Base-by-base conservation (phyloP, 495 filamentous ascomycete genomes). In the Penicillium maclennaniae region DNA sequence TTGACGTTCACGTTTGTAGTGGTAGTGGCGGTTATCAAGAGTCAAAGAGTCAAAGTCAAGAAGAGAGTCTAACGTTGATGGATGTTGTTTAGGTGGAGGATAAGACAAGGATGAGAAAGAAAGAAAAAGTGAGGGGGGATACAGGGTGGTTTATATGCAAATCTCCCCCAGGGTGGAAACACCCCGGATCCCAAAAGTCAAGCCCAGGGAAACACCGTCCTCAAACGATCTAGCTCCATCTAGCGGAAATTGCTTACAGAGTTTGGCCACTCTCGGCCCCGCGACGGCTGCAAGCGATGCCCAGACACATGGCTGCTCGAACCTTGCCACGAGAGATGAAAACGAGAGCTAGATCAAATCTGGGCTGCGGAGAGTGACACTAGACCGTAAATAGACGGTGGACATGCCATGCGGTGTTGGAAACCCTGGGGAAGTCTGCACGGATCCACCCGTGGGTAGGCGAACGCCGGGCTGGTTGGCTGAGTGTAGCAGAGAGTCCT, bases 401-500 rank as follows among this genome's bases (percentile, higher is more conserved):
- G 45, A 28, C 53, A 47, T 49, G 53, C 45, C 46, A 51, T 45
- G 46, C 53, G 53, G 43, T 17, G 41, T 47, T 26, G 49, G 28
- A 47, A 56, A 55, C 43, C 59, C 55, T 55, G 59, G 59, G 59
- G 58, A 58, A 20, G 36, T 46, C n/a, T 46, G 43, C 58, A 54
- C 50, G 54, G 54, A 31, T 53, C 43, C 51, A 49, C 49, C 57
- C 45, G 53, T 49, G 31, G 45, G 41, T 23, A 20, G 25, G 14
- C 10, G 20, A 36, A 44, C 37, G 21, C 16, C 20, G 39, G 34
- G 14, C 31, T 47, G 39, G 55, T 51, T 55, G 47, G 53, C 20
- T 46, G 14, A 37, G 7, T 14, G 7, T n/a, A 20, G 38, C 23
- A 6, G 39, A 38, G 20, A 21, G 21, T 25, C 43, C 25, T 51